Percentiles rank a stretch among this genome's conserved stretches.
These are phyloP conservation scores for Solanum ahanhuiri DNA, from an alignment of 257 asterid genomes.

Conservation along the genomic window DNA sequence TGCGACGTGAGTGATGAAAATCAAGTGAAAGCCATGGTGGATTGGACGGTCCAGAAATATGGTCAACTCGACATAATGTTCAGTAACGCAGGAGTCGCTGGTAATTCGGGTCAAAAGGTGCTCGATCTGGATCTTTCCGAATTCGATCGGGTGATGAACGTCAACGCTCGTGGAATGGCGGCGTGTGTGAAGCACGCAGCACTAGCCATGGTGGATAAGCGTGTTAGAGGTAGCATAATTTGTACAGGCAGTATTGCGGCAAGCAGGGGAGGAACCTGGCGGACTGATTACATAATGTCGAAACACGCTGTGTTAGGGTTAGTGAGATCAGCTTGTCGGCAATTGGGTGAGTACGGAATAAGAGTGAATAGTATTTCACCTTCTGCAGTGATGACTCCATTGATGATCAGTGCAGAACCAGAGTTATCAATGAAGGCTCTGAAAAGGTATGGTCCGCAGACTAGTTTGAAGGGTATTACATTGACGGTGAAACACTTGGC, in stretches of 20 bases:
- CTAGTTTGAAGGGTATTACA: conserved; percentile 17
- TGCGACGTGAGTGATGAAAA: conserved; percentile 42
- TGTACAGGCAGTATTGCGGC: conserved; percentile 30
- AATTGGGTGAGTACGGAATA: conserved; percentile 28
- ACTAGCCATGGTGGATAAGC: conserved; percentile 12
- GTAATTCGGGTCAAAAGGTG: conserved; percentile 17
- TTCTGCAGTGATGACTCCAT: conserved; percentile 10
- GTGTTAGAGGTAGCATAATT: conserved; percentile 12
- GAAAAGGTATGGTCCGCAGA: background rate
- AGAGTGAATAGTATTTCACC: conserved; percentile 40
- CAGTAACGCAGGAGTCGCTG: conserved; percentile 29
- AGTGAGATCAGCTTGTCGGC: conserved; percentile 22
- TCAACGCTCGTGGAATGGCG: conserved; percentile 25
- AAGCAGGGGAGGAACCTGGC: background rate
- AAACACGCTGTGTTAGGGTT: conserved; percentile 30
- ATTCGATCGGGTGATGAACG: conserved; percentile 8
- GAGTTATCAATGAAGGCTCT: conserved; percentile 4
- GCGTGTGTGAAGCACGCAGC: conserved; percentile 15
- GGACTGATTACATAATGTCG: conserved; percentile 30
- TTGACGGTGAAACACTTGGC: conserved; percentile 16
- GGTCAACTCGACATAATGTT: conserved; percentile 37
- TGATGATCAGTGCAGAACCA: background rate
- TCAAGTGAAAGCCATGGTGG: conserved; percentile 27
- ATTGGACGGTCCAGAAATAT: conserved; percentile 18
- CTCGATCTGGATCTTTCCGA: conserved; percentile 21